A percentile compares a stretch with the other conserved stretches of the same genome.
Evolutionary conservation across 1,139 yeast genomes (phyloP).

Genomic region (Geotrichum bryndzae): DNA sequence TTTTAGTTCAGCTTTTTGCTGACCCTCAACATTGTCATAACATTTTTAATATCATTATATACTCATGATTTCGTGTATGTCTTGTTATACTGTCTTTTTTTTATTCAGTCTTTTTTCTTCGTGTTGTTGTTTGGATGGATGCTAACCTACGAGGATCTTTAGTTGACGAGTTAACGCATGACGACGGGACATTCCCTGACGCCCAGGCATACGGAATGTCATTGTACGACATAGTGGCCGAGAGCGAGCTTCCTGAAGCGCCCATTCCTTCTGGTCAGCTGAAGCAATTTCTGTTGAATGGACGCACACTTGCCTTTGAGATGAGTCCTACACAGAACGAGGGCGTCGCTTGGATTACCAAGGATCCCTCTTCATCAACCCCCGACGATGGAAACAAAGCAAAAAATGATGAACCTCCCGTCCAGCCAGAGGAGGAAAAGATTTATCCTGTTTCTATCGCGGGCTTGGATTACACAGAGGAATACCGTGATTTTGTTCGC

Average conservation of each 20-base stretch:
- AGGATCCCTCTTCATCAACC: slow-evolving; percentile 21
- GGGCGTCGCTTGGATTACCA: slow-evolving; percentile 39
- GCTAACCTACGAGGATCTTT: background rate
- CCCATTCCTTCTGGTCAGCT: slow-evolving; percentile 34
- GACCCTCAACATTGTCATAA: background rate
- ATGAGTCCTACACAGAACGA: slow-evolving; percentile 39
- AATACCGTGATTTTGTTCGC: slow-evolving; percentile 37
- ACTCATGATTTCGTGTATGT: slow-evolving; percentile 11
- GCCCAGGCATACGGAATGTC: slow-evolving; percentile 14
- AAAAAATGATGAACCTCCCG: slow-evolving; percentile 13
- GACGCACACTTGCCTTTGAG: slow-evolving; percentile 40
- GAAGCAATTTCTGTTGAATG: slow-evolving; percentile 31
- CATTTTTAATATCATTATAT: background rate
- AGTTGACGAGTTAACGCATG: slow-evolving; percentile 9
- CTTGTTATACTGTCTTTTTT: background rate
- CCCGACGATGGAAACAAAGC: background rate
- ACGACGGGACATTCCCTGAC: slow-evolving; percentile 10
- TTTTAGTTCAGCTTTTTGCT: background rate
- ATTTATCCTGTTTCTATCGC: slow-evolving; percentile 41
- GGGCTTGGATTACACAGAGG: slow-evolving; percentile 35
- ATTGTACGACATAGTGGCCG: background rate
- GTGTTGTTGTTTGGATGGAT: background rate
- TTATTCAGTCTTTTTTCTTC: background rate
- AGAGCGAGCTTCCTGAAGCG: slow-evolving; percentile 21
- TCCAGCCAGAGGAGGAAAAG: slow-evolving; percentile 29